phyloP scores from a whole-genome alignment of 768 basidiomycete genomes.

The Sutorius australiensis region DNA sequence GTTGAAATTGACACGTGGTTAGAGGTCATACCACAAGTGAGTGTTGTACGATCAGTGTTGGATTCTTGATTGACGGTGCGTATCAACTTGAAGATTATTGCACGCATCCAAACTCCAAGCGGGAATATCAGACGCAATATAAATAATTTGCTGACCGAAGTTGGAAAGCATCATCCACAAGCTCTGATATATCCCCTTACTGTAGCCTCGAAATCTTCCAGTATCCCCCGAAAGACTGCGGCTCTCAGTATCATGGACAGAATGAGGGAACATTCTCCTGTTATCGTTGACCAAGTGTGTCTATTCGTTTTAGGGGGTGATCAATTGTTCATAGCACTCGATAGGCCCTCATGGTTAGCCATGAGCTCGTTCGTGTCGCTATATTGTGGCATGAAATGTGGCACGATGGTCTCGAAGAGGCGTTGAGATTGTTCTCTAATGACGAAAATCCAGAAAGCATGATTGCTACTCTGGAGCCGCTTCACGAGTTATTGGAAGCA shows the following conservation, averaged over 20 bases:
- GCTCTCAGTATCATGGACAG: conserved; percentile 85
- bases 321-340: conserved; percentile 1
- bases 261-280: conserved; percentile 88
- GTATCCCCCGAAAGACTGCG: conserved; percentile 71
- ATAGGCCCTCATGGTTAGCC: conserved; percentile 82
- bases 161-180: conserved; percentile 96
- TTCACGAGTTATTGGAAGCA: conserved; percentile 89
- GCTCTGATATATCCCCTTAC: conserved; percentile 94
- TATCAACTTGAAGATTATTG: conserved; percentile 87
- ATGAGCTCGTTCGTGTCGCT: conserved; percentile 93
- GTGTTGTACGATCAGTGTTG: conserved; percentile 1
- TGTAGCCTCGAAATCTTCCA: conserved; percentile 95
- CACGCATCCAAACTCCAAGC: conserved; percentile 94
- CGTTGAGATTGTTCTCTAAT: conserved; percentile 92
- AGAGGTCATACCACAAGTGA: conserved; percentile 95
- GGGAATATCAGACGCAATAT: conserved; percentile 84
- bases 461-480: conserved; percentile 88
- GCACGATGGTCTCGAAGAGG: conserved; percentile 98
- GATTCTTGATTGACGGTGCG: not conserved
- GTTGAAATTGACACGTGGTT: conserved; percentile 98
- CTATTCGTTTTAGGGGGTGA: not conserved
- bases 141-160: conserved; percentile 80
- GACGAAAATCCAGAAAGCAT: conserved; percentile 97
- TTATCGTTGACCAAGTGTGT: conserved; percentile 79
- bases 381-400: conserved; percentile 99